Conservation (phyloP, 345 rosid genomes). For the Eucalyptus leucophloia region DNA sequence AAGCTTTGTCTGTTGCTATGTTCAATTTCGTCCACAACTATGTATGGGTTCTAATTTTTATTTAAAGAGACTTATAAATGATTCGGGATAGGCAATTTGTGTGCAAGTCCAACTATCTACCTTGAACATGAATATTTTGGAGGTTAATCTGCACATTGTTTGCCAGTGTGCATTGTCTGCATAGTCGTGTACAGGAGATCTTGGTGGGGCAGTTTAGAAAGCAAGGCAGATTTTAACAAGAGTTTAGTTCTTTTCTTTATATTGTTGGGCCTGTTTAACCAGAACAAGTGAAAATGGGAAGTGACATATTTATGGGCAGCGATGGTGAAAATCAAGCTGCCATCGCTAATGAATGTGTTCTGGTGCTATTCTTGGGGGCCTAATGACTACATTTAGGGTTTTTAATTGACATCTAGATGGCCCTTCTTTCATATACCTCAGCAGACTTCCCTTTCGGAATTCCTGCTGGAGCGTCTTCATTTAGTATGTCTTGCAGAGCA, state of each 20-base stretch:
- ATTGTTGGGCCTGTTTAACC: neutral
- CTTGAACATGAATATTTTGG: neutral
- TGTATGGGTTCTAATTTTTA: neutral
- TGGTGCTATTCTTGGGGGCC: neutral
- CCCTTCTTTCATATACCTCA: neutral
- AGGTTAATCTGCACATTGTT: neutral
- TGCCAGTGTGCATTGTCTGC: neutral
- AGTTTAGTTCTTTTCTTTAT: neutral
- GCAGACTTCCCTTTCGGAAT: neutral
- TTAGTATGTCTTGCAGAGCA: neutral
- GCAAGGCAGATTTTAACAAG: neutral
- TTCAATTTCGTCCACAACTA: neutral
- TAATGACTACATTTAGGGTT: neutral
- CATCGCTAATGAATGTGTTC: neutral
- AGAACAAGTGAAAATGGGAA: neutral
- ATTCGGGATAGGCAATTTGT: neutral
- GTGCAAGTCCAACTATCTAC: neutral
- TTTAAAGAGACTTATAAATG: neutral
- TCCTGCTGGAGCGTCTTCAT: neutral
- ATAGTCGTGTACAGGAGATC: neutral
- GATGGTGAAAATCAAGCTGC: neutral
- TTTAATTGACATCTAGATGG: neutral
- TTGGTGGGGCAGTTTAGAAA: neutral
- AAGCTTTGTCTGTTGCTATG: neutral
- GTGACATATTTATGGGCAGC: neutral